Conservation (phyloP, 495 filamentous ascomycete genomes). For the Margaritispora aquatica region DNA sequence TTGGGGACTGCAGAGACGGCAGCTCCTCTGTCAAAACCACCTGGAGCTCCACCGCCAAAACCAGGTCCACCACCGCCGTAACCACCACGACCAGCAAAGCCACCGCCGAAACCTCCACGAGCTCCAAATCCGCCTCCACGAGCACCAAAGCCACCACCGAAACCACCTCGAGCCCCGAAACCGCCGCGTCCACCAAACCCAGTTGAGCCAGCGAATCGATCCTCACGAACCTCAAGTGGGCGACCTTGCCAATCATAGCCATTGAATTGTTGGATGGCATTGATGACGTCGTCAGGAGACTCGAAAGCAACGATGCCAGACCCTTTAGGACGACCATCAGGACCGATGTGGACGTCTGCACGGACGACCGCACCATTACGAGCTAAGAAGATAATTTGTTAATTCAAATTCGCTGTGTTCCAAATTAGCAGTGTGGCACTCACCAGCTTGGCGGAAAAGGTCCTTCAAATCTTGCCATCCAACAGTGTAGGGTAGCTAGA, state of each 20-base stretch:
- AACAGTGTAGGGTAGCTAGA: slow-evolving; percentile 90
- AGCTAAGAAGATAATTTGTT: slow-evolving; percentile 27
- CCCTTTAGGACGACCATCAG: slow-evolving; percentile 89
- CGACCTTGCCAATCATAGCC: slow-evolving; percentile 98
- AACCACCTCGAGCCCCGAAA: slow-evolving; percentile 44
- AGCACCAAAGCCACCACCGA: slow-evolving; percentile 37
- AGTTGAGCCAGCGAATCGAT: slow-evolving; percentile 74
- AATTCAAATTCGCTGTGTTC: slow-evolving; percentile 20
- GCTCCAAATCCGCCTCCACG: slow-evolving; percentile 38
- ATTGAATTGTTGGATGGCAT: slow-evolving; percentile 94
- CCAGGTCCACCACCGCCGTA: slow-evolving; percentile 40
- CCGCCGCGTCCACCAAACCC: slow-evolving; percentile 42
- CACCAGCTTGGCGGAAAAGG: slow-evolving; percentile 97
- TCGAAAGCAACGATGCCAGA: slow-evolving; percentile 98
- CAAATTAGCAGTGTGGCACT: slow-evolving; percentile 26
- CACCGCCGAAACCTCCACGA: slow-evolving; percentile 49
- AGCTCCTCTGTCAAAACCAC: slow-evolving; percentile 29
- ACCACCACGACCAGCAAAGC: slow-evolving; percentile 41
- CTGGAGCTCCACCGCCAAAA: slow-evolving; percentile 36
- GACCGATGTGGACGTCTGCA: slow-evolving; percentile 90
- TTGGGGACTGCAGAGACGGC: slow-evolving; percentile 66
- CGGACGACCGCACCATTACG: slow-evolving; percentile 80
- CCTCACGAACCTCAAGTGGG: slow-evolving; percentile 88
- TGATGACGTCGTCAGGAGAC: slow-evolving; percentile 86
- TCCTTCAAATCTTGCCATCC: slow-evolving; percentile 99